Percentiles rank a stretch among this genome's conserved stretches.
phyloP scores from a whole-genome alignment of 805 yeast species.

The Saccharomycopsis oosterbeekiorum region DNA sequence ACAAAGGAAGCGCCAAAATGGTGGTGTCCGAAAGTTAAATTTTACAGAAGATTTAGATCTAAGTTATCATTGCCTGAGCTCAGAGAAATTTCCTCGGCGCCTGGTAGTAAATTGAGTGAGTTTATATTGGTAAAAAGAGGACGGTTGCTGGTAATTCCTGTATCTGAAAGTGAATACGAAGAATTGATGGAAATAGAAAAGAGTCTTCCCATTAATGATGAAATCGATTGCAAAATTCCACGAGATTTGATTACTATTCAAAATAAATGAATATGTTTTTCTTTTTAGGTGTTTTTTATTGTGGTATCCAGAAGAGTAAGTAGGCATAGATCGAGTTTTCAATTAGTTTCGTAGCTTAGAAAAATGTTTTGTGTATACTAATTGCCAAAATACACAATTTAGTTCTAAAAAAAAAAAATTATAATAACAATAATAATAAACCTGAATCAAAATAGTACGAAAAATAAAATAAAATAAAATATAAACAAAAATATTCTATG shows the following conservation, averaged over 20 bases:
- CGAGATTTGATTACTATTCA: not conserved
- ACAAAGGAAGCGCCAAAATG: conserved; percentile 36
- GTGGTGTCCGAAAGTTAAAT: conserved; percentile 48
- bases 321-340: no score
- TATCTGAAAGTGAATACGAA: conserved; percentile 33
- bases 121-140: conserved; percentile 38
- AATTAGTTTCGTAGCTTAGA: no score
- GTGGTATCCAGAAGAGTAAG: not conserved
- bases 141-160: conserved; percentile 43
- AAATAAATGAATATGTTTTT: not conserved
- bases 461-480: no score
- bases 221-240: conserved; percentile 27
- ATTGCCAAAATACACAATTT: not conserved
- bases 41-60: conserved; percentile 33
- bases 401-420: no score
- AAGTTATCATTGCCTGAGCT: conserved; percentile 34
- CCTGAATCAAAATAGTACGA: no score
- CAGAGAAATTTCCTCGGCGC: conserved; percentile 26
- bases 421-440: no score
- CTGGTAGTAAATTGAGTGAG: conserved; percentile 5
- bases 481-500: no score
- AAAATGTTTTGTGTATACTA: no score
- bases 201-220: conserved; percentile 22
- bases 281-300: not conserved
- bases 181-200: conserved; percentile 30